Evolutionary conservation across 2,329 filamentous ascomycete genomes (phyloP), one percentile per base, ranked within the genome.

Genomic region (Pseudovirgaria hyperparasitica): DNA sequence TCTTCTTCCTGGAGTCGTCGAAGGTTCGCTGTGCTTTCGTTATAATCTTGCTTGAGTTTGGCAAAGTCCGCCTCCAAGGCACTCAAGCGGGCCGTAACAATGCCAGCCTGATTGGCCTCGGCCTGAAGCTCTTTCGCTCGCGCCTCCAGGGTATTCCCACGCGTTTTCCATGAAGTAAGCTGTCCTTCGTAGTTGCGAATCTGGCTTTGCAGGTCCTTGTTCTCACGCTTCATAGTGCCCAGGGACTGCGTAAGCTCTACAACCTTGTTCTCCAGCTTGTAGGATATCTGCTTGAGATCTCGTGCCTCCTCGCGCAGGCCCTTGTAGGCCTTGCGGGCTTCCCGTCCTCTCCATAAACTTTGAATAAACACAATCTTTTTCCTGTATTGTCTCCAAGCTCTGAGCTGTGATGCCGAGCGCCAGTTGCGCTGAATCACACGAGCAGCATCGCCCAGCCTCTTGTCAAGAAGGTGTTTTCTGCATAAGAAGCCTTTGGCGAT

Each of bases 221-320:
- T 98, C 60, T 93, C 82, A 36, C 77, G 72, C 63, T 92, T 93
- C 69, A 93, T 79, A 7, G 84, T 77, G 39, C 90, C 86, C 43
- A 98, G 60, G 26, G 79, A 82, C 55, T 98, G 90, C 2, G 90
- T 98, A 46, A 98, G 70, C 62, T 98, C 90, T 36, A 98, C 84
- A 36, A 98, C 90, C 73, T 98, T 98, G 70, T 98, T 96, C 57
- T 98, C 90, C 44, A 98, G 65, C 65, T 93, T 96, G 67, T 98
- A 98, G 3, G 90, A 96, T 42, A 98, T 98, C 58, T 96, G 87
- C 67, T 96, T 96, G 54, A 98, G 72, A 63, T 98, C 92, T 49
- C 90, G 81, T 39, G 90, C 90, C 58, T 98, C 90, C 57, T 94
- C 86, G 41, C 90, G 82, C 35, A 92, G 62, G 42, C 65, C 74